Evolutionary conservation across 495 filamentous ascomycete genomes (phyloP).

Genomic region (Penicillium roqueforti): DNA sequence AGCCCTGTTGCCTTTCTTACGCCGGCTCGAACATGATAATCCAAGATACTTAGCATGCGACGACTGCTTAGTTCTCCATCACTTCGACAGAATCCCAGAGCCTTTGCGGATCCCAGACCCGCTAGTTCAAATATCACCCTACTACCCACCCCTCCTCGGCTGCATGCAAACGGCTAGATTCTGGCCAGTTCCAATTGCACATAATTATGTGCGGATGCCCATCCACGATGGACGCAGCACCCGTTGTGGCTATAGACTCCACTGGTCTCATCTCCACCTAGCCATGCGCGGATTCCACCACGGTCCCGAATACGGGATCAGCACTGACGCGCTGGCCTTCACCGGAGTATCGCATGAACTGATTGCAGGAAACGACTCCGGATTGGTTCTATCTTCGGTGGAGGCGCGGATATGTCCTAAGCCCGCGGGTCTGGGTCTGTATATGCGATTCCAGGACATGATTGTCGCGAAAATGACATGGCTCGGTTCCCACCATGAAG

Average conservation of each 20-base stretch:
- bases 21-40: neutral
- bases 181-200: too few relatives aligned
- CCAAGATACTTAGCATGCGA: neutral
- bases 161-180: neutral
- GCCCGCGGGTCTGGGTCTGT: neutral
- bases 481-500: neutral
- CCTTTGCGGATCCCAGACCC: neutral
- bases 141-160: neutral
- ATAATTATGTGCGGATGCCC: too few relatives aligned
- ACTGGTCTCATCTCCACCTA: neutral
- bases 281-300: neutral
- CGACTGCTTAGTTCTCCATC: neutral
- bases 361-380: too few relatives aligned
- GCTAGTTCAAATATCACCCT: too few relatives aligned
- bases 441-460: conserved; percentile 1
- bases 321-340: neutral
- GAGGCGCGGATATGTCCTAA: neutral
- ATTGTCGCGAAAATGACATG: neutral
- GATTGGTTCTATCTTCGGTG: neutral
- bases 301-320: neutral
- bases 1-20: neutral
- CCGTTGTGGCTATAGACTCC: neutral
- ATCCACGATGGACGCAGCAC: too few relatives aligned
- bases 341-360: too few relatives aligned
- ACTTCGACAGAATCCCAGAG: neutral